Conservation (phyloP, 305 asterid genomes). For the Euphrasia arctica region DNA sequence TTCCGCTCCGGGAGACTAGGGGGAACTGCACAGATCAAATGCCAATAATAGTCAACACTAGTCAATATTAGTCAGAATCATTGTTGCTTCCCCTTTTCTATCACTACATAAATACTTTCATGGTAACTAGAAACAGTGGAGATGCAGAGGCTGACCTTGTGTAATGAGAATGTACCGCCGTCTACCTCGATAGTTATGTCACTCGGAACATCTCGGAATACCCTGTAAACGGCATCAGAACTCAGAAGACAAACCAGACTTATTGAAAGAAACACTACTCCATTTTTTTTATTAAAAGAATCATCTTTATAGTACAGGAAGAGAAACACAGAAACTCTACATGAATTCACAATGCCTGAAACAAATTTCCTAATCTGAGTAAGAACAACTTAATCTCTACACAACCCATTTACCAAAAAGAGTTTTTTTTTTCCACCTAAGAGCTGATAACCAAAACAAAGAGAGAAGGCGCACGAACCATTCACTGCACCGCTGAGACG, state of each 20-base stretch:
- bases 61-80: too few relatives aligned
- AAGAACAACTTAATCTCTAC: neutral
- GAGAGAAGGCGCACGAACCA: slow-evolving; percentile 42
- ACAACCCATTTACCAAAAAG: neutral
- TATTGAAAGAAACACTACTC: neutral
- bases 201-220: slow-evolving; percentile 88
- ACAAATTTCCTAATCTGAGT: neutral
- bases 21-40: slow-evolving; percentile 57
- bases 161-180: slow-evolving; percentile 72
- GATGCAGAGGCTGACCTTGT: slow-evolving; percentile 57
- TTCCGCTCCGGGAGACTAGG: slow-evolving; percentile 87
- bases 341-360: too few relatives aligned
- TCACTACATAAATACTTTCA: too few relatives aligned
- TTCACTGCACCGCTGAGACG: slow-evolving; percentile 67
- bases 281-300: too few relatives aligned
- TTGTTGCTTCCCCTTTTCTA: too few relatives aligned
- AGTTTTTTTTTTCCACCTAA: neutral
- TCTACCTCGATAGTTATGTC: slow-evolving; percentile 82
- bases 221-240: slow-evolving; percentile 47
- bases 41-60: too few relatives aligned
- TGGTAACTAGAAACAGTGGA: neutral
- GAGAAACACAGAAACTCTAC: too few relatives aligned
- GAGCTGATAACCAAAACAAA: neutral
- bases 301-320: too few relatives aligned
- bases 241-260: slow-evolving; percentile 11